A percentile compares a stretch with the other conserved stretches of the same genome.
These are phyloP conservation scores for Pseudogymnoascus sp. DNA, from an alignment of 2,329 filamentous ascomycete species.

Conservation along the genomic window DNA sequence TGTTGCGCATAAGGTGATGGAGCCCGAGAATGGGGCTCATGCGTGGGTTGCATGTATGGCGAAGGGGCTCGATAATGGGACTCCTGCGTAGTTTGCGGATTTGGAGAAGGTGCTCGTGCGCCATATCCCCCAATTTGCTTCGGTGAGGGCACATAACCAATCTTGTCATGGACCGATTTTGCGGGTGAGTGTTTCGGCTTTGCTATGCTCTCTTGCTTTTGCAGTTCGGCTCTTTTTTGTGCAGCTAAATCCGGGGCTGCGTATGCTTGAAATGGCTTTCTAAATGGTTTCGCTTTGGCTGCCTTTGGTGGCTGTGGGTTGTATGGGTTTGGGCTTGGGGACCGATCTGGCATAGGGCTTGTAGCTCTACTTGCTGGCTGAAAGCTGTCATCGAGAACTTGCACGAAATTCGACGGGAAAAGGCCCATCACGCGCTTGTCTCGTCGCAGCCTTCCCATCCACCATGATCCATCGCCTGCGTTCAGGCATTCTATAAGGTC, in stretches of 20 bases:
- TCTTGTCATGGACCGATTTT: slow-evolving; percentile 19
- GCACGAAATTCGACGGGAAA: slow-evolving; percentile 96
- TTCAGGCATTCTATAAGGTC: slow-evolving; percentile 98
- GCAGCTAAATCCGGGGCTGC: slow-evolving; percentile 57
- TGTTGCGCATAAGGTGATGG: slow-evolving; percentile 34
- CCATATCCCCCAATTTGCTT: slow-evolving; percentile 21
- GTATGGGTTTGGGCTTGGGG: slow-evolving; percentile 28
- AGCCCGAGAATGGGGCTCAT: slow-evolving; percentile 28
- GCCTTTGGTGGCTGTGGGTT: slow-evolving; percentile 27
- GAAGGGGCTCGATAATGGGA: neutral
- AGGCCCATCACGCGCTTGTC: slow-evolving; percentile 86
- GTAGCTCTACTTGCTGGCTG: slow-evolving; percentile 61
- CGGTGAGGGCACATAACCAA: slow-evolving; percentile 24
- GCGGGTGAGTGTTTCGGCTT: slow-evolving; percentile 23
- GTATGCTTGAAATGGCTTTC: slow-evolving; percentile 62
- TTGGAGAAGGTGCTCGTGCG: slow-evolving; percentile 35
- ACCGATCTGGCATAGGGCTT: slow-evolving; percentile 39
- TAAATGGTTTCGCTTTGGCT: slow-evolving; percentile 50
- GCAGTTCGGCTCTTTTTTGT: slow-evolving; percentile 39
- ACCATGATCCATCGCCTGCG: slow-evolving; percentile 96
- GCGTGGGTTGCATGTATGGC: slow-evolving; percentile 13
- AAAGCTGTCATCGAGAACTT: slow-evolving; percentile 78
- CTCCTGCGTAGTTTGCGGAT: slow-evolving; percentile 17
- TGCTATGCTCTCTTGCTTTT: slow-evolving; percentile 25
- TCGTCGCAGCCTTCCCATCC: slow-evolving; percentile 85